These are phyloP conservation scores for Fusarium sp. DNA, from an alignment of 2,329 filamentous ascomycete species.

Conservation along the genomic window DNA sequence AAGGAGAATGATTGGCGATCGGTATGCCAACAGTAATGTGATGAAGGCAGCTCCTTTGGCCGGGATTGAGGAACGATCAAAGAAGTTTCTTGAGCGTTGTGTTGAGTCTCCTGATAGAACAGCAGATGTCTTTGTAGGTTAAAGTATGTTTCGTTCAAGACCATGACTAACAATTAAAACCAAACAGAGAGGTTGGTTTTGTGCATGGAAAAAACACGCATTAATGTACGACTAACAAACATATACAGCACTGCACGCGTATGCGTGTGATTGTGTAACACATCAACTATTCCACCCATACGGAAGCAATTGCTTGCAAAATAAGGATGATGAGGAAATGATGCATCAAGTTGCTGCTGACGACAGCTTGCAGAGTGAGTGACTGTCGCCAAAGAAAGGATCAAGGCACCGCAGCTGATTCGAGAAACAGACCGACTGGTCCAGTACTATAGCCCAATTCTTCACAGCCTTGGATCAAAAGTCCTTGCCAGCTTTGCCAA, in stretches of 20 bases:
- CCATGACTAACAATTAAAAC: constrained; percentile 20
- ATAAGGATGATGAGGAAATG: constrained; percentile 68
- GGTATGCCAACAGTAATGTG: constrained; percentile 77
- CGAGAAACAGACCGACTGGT: constrained; percentile 66
- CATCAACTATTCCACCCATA: constrained; percentile 77
- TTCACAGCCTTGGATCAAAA: constrained; percentile 62
- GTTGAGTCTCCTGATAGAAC: constrained; percentile 57
- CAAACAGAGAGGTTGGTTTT: constrained; percentile 49
- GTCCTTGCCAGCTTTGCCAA: constrained; percentile 63
- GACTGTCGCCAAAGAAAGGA: constrained; percentile 1
- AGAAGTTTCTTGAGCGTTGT: constrained; percentile 67
- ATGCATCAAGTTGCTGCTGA: constrained; percentile 78
- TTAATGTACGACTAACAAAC: constrained; percentile 32
- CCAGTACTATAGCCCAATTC: constrained; percentile 65
- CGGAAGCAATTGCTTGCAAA: constrained; percentile 70
- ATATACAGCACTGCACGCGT: constrained; percentile 66
- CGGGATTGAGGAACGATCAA: constrained; percentile 69
- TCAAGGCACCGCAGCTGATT: constrained; percentile 21
- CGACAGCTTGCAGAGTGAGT: constrained; percentile 73
- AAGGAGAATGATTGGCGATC: constrained; percentile 72
- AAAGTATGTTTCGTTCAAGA: background rate
- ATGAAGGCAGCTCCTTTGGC: constrained; percentile 66
- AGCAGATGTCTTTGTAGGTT: constrained; percentile 71
- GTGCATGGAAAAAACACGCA: background rate
- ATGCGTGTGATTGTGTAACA: constrained; percentile 76